Conservation (phyloP, 2,329 filamentous ascomycete genomes). For the Neofusicoccum sp. region DNA sequence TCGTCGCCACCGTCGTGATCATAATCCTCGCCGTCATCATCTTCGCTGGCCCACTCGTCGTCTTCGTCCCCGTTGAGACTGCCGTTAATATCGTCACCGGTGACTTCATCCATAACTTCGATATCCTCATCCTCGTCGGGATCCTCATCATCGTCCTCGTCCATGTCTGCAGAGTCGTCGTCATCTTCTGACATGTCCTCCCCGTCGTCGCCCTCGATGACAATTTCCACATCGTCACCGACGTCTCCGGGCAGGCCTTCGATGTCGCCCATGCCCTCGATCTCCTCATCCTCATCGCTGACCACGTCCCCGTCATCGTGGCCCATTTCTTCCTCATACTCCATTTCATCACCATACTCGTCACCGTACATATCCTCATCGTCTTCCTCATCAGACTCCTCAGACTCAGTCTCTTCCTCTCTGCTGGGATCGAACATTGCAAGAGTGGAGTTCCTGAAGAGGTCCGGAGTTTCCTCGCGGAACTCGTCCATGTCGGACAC, state of each 20-base stretch:
- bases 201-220: constrained; percentile 64
- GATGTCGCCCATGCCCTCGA: constrained; percentile 73
- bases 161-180: constrained; percentile 54
- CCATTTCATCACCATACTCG: constrained; percentile 86
- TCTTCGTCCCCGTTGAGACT: constrained; percentile 42
- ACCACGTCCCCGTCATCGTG: constrained; percentile 82
- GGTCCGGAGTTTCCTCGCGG: constrained; percentile 78
- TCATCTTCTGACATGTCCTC: constrained; percentile 58
- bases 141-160: constrained; percentile 55
- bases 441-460: constrained; percentile 93
- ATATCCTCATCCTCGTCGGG: constrained; percentile 57
- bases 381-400: constrained; percentile 60
- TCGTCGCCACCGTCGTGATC: constrained; percentile 54
- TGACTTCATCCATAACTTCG: constrained; percentile 49
- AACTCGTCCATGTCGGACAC: constrained; percentile 84
- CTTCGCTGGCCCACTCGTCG: constrained; percentile 41
- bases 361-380: constrained; percentile 83
- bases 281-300: constrained; percentile 80
- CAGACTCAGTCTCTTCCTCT: constrained; percentile 78
- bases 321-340: constrained; percentile 81
- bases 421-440: constrained; percentile 88
- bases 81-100: constrained; percentile 48
- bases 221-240: constrained; percentile 77
- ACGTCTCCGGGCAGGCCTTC: constrained; percentile 62
- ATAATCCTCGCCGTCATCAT: constrained; percentile 48